These are phyloP conservation scores for Canna indica DNA, from an alignment of 176 grass and related monocot genomes.

Conservation along the genomic window DNA sequence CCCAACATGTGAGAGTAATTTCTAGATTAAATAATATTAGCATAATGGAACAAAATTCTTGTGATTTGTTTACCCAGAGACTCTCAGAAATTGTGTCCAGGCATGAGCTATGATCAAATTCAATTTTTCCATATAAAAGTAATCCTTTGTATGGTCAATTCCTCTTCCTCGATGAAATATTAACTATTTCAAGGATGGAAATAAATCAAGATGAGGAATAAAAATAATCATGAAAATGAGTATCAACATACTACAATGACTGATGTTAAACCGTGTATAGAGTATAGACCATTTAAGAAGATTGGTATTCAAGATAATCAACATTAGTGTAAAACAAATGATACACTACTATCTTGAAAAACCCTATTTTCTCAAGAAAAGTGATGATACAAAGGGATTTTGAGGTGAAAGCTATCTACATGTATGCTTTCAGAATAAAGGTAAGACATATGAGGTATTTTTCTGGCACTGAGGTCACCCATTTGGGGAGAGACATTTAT, in stretches of 20 bases:
- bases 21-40: neutral
- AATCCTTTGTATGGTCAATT: conserved; percentile 63
- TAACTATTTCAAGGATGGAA: conserved; percentile 39
- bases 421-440: too few species aligned
- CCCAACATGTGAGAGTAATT: neutral
- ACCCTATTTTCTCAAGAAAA: too few species aligned
- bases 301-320: neutral
- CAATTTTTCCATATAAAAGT: conserved; percentile 92
- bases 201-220: neutral
- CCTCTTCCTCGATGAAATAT: conserved; percentile 93
- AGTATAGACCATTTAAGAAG: neutral
- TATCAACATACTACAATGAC: neutral
- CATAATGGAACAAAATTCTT: neutral
- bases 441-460: too few species aligned
- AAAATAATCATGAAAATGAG: neutral
- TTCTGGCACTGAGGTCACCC: too few species aligned
- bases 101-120: conserved; percentile 63
- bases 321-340: too few species aligned
- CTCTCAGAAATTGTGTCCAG: conserved; percentile 57
- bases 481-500: too few species aligned
- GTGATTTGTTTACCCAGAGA: conserved; percentile 42
- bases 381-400: too few species aligned
- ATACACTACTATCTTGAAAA: too few species aligned
- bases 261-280: too few species aligned
- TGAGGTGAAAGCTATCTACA: too few species aligned